These are phyloP conservation scores for Zalerion maritima DNA, from an alignment of 495 filamentous ascomycete species.

Conservation along the genomic window DNA sequence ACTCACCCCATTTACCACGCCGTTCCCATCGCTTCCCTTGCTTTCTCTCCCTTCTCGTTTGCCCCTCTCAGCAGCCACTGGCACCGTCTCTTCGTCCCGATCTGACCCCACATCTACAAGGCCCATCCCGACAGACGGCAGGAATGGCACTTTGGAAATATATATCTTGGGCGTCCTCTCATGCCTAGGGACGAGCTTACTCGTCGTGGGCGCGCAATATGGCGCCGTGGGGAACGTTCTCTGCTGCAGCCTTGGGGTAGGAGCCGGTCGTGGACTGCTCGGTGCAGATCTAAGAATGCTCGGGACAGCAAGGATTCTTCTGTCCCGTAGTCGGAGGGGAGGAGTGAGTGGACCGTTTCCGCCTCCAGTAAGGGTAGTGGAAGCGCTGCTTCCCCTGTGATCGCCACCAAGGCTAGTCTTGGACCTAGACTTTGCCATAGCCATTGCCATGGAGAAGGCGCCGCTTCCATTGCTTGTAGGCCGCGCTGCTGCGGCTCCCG, in stretches of 20 bases:
- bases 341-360: too few species aligned
- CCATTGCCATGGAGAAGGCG: constrained; percentile 16
- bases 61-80: too few species aligned
- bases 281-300: too few species aligned
- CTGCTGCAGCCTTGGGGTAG: too few species aligned
- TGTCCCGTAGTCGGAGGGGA: too few species aligned
- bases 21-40: constrained; percentile 4
- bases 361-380: too few species aligned
- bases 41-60: too few species aligned
- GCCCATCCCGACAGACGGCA: constrained; percentile 6
- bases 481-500: constrained; percentile 20
- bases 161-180: constrained; percentile 12
- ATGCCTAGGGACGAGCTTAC: constrained; percentile 14
- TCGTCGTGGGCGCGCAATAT: constrained; percentile 17
- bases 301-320: too few species aligned
- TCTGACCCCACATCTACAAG: too few species aligned
- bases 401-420: constrained; percentile 5
- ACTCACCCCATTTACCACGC: constrained; percentile 10
- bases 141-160: constrained; percentile 5
- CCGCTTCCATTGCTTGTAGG: constrained; percentile 15
- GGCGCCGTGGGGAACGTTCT: constrained; percentile 13
- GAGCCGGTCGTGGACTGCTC: too few species aligned
- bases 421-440: constrained; percentile 15
- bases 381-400: constrained; percentile 2
- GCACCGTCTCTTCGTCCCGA: too few species aligned